Evolutionary conservation across 2,329 filamentous ascomycete species (phyloP).

Genomic region (Aspergillus chevalieri): DNA sequence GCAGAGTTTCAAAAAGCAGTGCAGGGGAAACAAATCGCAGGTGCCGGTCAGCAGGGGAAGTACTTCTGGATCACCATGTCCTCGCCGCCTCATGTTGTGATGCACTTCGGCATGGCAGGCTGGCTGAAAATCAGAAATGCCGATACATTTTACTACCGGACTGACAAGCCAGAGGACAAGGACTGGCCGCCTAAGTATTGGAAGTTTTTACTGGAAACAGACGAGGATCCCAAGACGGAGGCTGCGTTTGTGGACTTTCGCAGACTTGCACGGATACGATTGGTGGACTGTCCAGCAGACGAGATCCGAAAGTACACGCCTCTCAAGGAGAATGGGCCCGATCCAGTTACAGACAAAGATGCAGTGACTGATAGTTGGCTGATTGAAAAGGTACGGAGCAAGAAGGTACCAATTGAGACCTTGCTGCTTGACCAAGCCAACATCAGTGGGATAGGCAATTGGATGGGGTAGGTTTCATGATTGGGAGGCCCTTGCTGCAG

Average conservation of each 20-base stretch:
- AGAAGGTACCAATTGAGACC: slow-evolving; percentile 83
- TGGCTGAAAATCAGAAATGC: slow-evolving; percentile 85
- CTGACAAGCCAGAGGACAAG: slow-evolving; percentile 50
- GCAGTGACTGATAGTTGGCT: slow-evolving; percentile 73
- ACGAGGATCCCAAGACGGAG: slow-evolving; percentile 55
- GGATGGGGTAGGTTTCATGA: slow-evolving; percentile 62
- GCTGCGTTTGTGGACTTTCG: slow-evolving; percentile 79
- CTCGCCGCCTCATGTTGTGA: slow-evolving; percentile 73
- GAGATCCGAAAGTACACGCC: slow-evolving; percentile 72
- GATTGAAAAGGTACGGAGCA: slow-evolving; percentile 60
- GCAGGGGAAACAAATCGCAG: slow-evolving; percentile 64
- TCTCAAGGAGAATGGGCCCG: slow-evolving; percentile 85
- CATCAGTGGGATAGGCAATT: slow-evolving; percentile 91
- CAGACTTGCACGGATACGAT: slow-evolving; percentile 68
- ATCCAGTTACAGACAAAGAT: slow-evolving; percentile 78
- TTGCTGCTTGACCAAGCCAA: slow-evolving; percentile 80
- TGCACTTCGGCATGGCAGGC: slow-evolving; percentile 74
- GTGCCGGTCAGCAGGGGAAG: slow-evolving; percentile 83
- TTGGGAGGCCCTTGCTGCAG: not conserved
- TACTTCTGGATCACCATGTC: slow-evolving; percentile 89
- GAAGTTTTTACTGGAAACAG: slow-evolving; percentile 74
- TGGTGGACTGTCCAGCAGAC: slow-evolving; percentile 72
- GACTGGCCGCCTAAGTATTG: slow-evolving; percentile 84
- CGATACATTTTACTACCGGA: slow-evolving; percentile 73
- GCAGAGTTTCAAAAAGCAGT: slow-evolving; percentile 67